phyloP scores from a whole-genome alignment of 1,284 basidiomycete genomes.

The Puccinia novopanici region DNA sequence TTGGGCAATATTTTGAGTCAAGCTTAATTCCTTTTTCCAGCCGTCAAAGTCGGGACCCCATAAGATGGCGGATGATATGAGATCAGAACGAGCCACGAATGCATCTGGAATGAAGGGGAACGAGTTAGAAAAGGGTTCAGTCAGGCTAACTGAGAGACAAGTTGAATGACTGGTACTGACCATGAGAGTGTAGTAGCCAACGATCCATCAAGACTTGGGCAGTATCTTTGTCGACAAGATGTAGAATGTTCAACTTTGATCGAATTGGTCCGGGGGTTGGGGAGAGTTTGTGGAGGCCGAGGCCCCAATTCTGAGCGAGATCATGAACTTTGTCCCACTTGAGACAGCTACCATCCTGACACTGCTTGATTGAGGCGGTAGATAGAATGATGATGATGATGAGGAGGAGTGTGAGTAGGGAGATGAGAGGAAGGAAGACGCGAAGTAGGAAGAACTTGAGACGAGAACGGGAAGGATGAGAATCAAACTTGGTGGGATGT shows the following conservation, averaged over 20 bases:
- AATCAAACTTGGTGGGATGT: background rate
- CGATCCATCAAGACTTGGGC: constrained; percentile 48
- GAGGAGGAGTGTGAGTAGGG: background rate
- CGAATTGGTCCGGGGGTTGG: background rate
- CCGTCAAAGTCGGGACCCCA: constrained; percentile 47
- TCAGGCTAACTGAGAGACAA: too few species aligned
- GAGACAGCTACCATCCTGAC: constrained; percentile 26
- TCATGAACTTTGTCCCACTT: constrained; percentile 41
- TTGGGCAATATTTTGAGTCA: constrained; percentile 36
- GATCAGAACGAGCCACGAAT: constrained; percentile 25
- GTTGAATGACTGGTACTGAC: too few species aligned
- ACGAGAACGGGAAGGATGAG: constrained; percentile 23
- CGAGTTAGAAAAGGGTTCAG: background rate
- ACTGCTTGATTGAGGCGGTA: background rate
- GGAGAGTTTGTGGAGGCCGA: background rate
- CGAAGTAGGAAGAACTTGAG: constrained; percentile 29
- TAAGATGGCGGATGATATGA: constrained; percentile 29
- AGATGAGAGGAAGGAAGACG: constrained; percentile 19
- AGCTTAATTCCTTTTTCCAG: background rate
- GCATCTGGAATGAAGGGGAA: constrained; percentile 27
- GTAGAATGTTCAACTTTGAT: constrained; percentile 38
- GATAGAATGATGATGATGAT: constrained; percentile 8
- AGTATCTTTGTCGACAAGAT: constrained; percentile 49
- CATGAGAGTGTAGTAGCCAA: constrained; percentile 46
- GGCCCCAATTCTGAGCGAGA: constrained; percentile 42